These are phyloP conservation scores for Zizania palustris DNA, from an alignment of 202 grass and related monocot genomes.

Conservation along the genomic window DNA sequence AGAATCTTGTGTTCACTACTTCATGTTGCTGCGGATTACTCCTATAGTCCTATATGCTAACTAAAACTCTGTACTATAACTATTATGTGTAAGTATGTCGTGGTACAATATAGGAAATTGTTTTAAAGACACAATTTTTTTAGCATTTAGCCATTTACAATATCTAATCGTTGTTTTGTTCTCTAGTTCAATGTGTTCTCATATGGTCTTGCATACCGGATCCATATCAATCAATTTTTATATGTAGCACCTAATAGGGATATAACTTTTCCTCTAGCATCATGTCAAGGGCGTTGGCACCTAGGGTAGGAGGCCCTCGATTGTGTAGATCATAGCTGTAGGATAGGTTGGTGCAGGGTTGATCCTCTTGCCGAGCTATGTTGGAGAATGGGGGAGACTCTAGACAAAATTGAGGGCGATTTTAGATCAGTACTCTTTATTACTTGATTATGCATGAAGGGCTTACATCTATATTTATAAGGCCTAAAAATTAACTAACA, in stretches of 20 bases:
- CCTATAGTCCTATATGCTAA: neutral
- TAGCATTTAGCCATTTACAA: neutral
- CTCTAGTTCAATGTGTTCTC: neutral
- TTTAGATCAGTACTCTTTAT: too few relatives aligned
- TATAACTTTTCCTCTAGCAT: neutral
- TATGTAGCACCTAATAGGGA: neutral
- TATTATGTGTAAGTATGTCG: neutral
- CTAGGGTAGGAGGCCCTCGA: too few relatives aligned
- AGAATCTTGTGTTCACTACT: neutral
- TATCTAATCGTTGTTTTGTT: neutral
- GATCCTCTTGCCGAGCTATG: too few relatives aligned
- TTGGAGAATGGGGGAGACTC: too few relatives aligned
- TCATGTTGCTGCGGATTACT: neutral
- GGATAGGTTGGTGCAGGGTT: too few relatives aligned
- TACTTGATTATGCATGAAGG: too few relatives aligned
- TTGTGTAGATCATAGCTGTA: too few relatives aligned
- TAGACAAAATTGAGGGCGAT: too few relatives aligned
- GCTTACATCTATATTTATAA: too few relatives aligned
- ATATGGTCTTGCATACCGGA: neutral
- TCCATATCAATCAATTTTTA: neutral
- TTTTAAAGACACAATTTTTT: too few relatives aligned
- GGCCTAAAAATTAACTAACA: too few relatives aligned
- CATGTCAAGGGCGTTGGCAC: too few relatives aligned
- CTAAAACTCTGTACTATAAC: neutral
- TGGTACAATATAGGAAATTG: neutral